Conservation (phyloP, 1,284 basidiomycete genomes). For the Fomitopsis pinicola region DNA sequence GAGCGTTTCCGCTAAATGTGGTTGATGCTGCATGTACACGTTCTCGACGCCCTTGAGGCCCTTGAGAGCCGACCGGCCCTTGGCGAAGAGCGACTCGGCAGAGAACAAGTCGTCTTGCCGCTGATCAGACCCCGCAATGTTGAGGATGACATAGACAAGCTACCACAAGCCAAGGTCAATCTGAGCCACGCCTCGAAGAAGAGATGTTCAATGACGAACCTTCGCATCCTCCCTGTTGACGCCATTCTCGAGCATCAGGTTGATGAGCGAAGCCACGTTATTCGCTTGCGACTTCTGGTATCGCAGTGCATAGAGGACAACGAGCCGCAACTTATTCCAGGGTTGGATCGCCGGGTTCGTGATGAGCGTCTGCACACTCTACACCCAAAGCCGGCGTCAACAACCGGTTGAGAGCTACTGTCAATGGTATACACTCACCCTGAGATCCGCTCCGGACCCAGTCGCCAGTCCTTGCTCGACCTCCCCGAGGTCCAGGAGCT, state of each 20-base stretch:
- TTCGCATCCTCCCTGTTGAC: constrained; percentile 82
- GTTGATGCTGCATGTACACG: constrained; percentile 97
- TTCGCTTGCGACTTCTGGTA: constrained; percentile 91
- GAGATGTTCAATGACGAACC: constrained; percentile 36
- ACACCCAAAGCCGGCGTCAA: neutral
- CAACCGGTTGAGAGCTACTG: too few species aligned
- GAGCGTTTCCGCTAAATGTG: constrained; percentile 89
- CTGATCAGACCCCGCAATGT: constrained; percentile 93
- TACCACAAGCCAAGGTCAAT: constrained; percentile 26
- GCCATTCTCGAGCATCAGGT: constrained; percentile 78
- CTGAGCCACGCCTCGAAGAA: neutral
- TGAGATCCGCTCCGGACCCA: constrained; percentile 86
- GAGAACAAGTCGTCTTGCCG: constrained; percentile 98
- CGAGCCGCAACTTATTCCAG: constrained; percentile 86
- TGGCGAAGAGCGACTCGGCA: constrained; percentile 91
- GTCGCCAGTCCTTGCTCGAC: constrained; percentile 96
- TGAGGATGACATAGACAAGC: constrained; percentile 93
- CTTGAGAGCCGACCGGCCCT: constrained; percentile 92
- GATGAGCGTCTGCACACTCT: constrained; percentile 80
- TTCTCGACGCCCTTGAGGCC: constrained; percentile 99
- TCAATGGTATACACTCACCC: constrained; percentile 43
- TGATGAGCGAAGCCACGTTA: constrained; percentile 83
- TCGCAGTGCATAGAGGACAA: constrained; percentile 92
- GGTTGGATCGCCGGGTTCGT: constrained; percentile 63
- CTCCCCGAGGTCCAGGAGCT: constrained; percentile 87